phyloP scores from a whole-genome alignment of 306 rosid species.

The Coriaria nepalensis region DNA sequence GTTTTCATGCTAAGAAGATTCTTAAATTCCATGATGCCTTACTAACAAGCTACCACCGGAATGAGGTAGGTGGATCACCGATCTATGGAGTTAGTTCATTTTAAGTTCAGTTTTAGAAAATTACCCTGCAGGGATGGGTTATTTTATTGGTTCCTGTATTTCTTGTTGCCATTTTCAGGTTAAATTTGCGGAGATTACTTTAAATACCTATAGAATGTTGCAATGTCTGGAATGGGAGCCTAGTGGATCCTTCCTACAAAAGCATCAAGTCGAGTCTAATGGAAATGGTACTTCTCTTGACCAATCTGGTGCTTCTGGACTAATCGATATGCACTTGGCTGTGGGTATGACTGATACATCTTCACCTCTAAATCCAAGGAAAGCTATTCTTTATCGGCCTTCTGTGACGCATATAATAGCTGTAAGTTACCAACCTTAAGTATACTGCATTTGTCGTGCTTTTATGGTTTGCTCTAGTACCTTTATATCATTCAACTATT shows the following conservation, averaged over 20 bases:
- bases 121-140: conserved; percentile 8
- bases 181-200: conserved; percentile 85
- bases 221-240: conserved; percentile 99
- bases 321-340: conserved; percentile 73
- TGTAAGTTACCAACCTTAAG: conserved; percentile 36
- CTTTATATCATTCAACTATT: neutral
- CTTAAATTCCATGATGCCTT: conserved; percentile 77
- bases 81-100: conserved; percentile 3
- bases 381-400: conserved; percentile 83
- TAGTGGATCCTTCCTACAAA: conserved; percentile 65
- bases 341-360: conserved; percentile 81
- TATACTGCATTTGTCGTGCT: neutral
- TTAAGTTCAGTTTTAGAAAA: neutral
- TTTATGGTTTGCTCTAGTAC: neutral
- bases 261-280: conserved; percentile 36
- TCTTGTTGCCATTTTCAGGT: conserved; percentile 43
- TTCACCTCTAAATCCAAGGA: conserved; percentile 79
- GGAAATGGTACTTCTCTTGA: conserved; percentile 56
- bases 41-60: conserved; percentile 76
- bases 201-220: conserved; percentile 83
- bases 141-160: conserved; percentile 16
- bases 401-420: conserved; percentile 83
- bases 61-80: conserved; percentile 50
- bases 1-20: conserved; percentile 90
- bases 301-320: conserved; percentile 80